A percentile compares a stretch with the other conserved stretches of the same genome.
Conservation (phyloP, 2,329 filamentous ascomycete genomes). For the Scedosporium boydii region DNA sequence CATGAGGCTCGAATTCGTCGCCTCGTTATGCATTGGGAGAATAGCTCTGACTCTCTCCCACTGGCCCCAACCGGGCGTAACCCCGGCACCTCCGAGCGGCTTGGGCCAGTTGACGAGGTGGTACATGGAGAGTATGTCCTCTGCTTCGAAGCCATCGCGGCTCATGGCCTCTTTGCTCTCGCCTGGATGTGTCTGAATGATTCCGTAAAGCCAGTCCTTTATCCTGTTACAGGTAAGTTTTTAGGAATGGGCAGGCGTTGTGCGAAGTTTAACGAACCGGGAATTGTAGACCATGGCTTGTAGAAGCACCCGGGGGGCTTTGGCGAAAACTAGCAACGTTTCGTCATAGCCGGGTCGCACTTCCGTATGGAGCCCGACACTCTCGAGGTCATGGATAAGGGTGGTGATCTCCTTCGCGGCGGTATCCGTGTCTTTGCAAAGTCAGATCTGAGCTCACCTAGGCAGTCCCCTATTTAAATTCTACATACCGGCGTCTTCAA, state of each 20-base stretch:
- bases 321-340: slow-evolving; percentile 58
- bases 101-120: slow-evolving; percentile 53
- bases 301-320: slow-evolving; percentile 52
- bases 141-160: slow-evolving; percentile 47
- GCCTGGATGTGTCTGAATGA: slow-evolving; percentile 54
- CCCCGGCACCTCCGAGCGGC: slow-evolving; percentile 50
- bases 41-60: slow-evolving; percentile 53
- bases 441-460: neutral
- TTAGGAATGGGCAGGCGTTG: neutral
- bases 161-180: slow-evolving; percentile 40
- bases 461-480: neutral
- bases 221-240: slow-evolving; percentile 35
- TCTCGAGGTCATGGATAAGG: slow-evolving; percentile 49
- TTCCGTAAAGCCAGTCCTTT: slow-evolving; percentile 66
- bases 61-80: slow-evolving; percentile 46
- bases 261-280: slow-evolving; percentile 30
- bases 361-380: slow-evolving; percentile 58
- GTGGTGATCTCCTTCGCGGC: slow-evolving; percentile 24
- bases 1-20: slow-evolving; percentile 45
- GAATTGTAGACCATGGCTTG: slow-evolving; percentile 59
- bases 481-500: slow-evolving; percentile 21
- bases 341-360: slow-evolving; percentile 62
- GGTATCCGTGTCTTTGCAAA: slow-evolving; percentile 19
- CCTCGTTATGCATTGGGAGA: slow-evolving; percentile 53
- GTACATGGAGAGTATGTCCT: slow-evolving; percentile 61